phyloP scores from a whole-genome alignment of 192 early-diverging fungal species.

The Obelidium mucronatum region DNA sequence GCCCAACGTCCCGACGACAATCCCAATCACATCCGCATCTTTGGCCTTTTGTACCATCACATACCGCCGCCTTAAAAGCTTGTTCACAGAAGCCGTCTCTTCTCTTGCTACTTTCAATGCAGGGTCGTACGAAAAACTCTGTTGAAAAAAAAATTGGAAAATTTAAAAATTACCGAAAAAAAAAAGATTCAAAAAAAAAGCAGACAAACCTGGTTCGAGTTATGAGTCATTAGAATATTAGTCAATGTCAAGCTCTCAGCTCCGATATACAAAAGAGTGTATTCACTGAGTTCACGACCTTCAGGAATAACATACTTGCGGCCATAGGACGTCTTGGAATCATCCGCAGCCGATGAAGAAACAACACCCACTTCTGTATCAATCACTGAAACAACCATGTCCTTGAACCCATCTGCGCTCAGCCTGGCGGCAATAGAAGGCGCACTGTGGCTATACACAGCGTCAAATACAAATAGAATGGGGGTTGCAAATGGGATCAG shows the following conservation, averaged over 20 bases:
- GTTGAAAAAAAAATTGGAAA: conserved; percentile 7
- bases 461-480: conserved; percentile 79
- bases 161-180: neutral
- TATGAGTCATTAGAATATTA: conserved; percentile 86
- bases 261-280: conserved; percentile 85
- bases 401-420: conserved; percentile 1
- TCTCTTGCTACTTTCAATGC: conserved; percentile 55
- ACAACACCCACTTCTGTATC: conserved; percentile 16
- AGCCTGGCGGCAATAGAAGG: conserved; percentile 9
- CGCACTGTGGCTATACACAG: conserved; percentile 70
- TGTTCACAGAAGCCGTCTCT: conserved; percentile 37
- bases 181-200: neutral
- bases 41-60: conserved; percentile 90
- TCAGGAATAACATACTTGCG: conserved; percentile 28
- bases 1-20: conserved; percentile 95
- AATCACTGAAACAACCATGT: conserved; percentile 19
- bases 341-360: neutral
- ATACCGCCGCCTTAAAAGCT: conserved; percentile 65
- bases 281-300: conserved; percentile 61
- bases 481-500: conserved; percentile 56
- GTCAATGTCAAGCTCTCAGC: conserved; percentile 80
- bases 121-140: conserved; percentile 78
- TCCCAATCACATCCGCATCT: conserved; percentile 91
- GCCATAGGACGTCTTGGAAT: neutral
- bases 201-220: conserved; percentile 53